Evolutionary conservation across 306 rosid genomes (phyloP).

Genomic region (Rosa multiflora): DNA sequence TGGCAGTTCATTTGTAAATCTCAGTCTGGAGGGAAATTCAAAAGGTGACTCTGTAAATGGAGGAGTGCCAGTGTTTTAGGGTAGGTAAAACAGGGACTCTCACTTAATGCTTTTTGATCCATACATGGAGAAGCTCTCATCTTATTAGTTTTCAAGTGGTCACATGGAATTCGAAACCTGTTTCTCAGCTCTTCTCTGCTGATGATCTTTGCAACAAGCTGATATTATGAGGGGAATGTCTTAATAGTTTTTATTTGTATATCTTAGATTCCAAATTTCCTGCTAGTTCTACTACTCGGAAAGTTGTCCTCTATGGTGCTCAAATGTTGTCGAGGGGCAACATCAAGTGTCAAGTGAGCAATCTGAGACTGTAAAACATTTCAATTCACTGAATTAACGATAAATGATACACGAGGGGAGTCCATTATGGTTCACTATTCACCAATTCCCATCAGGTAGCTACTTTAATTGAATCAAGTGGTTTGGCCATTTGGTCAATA

Average conservation of each 20-base stretch:
- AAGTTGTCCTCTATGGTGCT: background rate
- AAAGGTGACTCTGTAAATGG: too few species aligned
- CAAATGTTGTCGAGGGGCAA: background rate
- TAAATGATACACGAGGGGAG: background rate
- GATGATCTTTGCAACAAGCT: background rate
- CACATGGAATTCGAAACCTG: too few species aligned
- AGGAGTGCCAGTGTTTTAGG: too few species aligned
- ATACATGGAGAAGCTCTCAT: too few species aligned
- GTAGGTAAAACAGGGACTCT: too few species aligned
- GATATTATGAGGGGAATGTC: too few species aligned
- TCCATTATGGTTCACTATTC: background rate
- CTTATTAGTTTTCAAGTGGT: too few species aligned
- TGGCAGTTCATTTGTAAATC: background rate
- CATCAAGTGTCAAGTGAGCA: background rate
- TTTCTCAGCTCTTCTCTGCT: background rate
- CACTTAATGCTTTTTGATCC: too few species aligned
- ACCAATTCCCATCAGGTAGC: background rate
- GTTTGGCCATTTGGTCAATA: background rate
- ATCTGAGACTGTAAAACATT: background rate
- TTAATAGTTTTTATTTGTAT: too few species aligned
- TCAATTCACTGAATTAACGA: background rate
- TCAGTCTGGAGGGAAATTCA: too few species aligned
- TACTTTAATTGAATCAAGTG: background rate
- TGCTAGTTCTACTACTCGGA: background rate
- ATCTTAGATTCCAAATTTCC: background rate